Base-by-base conservation (phyloP, 306 rosid species). In the Quercus bicolor region DNA sequence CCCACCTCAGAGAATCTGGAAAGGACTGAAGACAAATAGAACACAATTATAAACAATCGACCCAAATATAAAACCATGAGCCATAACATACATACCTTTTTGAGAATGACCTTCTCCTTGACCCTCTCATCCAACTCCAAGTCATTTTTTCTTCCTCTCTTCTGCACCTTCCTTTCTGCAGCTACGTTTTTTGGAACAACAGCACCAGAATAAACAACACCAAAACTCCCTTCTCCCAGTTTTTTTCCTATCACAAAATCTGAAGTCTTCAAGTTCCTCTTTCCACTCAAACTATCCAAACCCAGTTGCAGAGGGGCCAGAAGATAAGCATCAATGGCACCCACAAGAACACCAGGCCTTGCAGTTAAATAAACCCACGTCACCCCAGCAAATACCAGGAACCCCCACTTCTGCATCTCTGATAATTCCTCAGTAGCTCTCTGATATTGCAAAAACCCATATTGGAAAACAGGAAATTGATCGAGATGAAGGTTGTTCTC, bases 321-420 rank as follows among this genome's bases (percentile, higher is more conserved):
- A 81, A 95, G 92, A 80, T 95, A 95, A 0, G 97, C 79, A 85
- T 95, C 99, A 80, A 95, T 84, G 89, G 99, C 97, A 43, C 99
- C 98, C 5, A 95, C 9, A 21, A 95, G 94, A 34, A 95, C 92
- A 73, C 98, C 99, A 0, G 99, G 99, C 85, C 99, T 89, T 15
- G 96, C 90, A 51, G 97, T 95, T 55, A 95, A 79, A 83, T 95
- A 95, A 68, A 90, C 66, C 99, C 98, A 95, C 1, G 85, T 80
- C 21, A 92, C 8, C 26, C 94, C 98, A 34, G 89, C 94, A 78
- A 93, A 69, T 66, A 77, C 60, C 2, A 93, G 53, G 33, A 85
- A 75, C 6, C 88, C 91, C 97, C 90, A 93, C 51, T 79, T 91
- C 90, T 91, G 92, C 18, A 77, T 75, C 11, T 93, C 96, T 28